Evolutionary conservation across 257 asterid genomes (phyloP).

Genomic region (Fraxinus anomala): DNA sequence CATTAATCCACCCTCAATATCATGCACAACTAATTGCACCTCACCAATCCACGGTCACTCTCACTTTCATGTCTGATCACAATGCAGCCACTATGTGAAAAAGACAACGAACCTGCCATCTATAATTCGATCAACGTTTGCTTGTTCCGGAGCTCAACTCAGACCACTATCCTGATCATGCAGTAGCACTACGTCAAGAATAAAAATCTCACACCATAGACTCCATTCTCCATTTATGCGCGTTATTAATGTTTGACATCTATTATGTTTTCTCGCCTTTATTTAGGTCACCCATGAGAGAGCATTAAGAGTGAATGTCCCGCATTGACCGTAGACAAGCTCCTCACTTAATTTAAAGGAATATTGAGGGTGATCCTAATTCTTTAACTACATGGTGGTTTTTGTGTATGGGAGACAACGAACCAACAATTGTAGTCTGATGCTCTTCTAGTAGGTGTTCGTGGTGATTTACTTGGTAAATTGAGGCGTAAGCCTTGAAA

Average conservation of each 20-base stretch:
- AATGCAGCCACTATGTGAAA: no score
- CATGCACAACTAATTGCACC: no score
- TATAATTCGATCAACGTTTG: not conserved
- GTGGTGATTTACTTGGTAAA: not conserved
- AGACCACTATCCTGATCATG: not conserved
- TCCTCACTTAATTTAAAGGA: no score
- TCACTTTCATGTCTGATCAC: no score
- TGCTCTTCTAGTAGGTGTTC: not conserved
- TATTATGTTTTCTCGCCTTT: not conserved
- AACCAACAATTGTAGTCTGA: not conserved
- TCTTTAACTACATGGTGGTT: not conserved
- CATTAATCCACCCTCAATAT: no score
- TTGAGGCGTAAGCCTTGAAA: not conserved
- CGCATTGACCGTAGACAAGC: not conserved
- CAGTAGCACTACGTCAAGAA: not conserved
- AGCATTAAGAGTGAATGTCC: not conserved
- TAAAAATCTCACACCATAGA: not conserved
- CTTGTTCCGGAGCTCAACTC: not conserved
- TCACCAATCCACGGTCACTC: no score
- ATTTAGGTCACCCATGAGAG: not conserved
- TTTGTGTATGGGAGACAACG: not conserved
- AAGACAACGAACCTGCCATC: no score
- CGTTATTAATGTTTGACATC: not conserved
- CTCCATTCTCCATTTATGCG: not conserved
- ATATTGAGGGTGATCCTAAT: not conserved